These are phyloP conservation scores for Solanum hybrid DNA, from an alignment of 305 asterid genomes.

Conservation along the genomic window DNA sequence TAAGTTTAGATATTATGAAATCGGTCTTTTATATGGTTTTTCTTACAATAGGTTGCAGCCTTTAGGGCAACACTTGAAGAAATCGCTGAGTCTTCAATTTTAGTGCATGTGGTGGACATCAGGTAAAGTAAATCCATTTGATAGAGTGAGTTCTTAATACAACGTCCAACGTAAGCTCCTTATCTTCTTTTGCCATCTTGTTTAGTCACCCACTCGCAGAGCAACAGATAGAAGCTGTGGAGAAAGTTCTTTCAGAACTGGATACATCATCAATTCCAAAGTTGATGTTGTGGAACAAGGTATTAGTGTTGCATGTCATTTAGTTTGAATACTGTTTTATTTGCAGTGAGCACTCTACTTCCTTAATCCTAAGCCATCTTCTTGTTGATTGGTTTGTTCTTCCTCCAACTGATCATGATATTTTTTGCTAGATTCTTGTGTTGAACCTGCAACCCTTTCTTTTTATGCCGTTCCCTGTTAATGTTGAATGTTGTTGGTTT, in stretches of 20 bases:
- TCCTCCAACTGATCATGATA: neutral
- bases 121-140: constrained; percentile 35
- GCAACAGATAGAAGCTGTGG: constrained; percentile 83
- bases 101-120: constrained; percentile 92
- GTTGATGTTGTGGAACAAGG: constrained; percentile 93
- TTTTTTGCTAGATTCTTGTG: neutral
- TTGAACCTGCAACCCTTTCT: neutral
- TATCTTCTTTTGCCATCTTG: constrained; percentile 19
- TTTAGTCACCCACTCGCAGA: constrained; percentile 88
- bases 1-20: neutral
- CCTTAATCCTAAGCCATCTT: neutral
- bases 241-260: constrained; percentile 82
- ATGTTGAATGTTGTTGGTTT: neutral
- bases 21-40: constrained; percentile 8
- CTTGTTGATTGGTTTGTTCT: neutral
- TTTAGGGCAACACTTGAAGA: constrained; percentile 95
- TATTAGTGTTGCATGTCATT: constrained; percentile 9
- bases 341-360: neutral
- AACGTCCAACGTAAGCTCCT: constrained; percentile 14
- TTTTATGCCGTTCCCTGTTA: neutral
- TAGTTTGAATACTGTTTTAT: neutral
- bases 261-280: constrained; percentile 65
- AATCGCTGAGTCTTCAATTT: constrained; percentile 76
- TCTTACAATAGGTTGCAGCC: constrained; percentile 69
- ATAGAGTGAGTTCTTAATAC: neutral